Evolutionary conservation across 352 stramenopile species (phyloP).

Genomic region (Pythium scleroteichum): DNA sequence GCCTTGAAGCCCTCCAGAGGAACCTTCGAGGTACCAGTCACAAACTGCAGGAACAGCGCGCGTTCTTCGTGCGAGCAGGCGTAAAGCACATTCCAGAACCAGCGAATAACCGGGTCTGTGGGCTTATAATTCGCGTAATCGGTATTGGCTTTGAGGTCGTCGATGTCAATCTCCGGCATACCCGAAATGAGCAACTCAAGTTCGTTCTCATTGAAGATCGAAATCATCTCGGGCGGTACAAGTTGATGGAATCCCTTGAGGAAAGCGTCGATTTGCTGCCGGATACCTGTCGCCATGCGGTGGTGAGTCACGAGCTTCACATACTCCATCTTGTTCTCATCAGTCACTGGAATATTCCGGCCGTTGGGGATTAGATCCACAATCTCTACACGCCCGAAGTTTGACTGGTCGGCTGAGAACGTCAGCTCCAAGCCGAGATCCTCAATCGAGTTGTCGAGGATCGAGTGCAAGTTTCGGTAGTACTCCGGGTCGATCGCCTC

Average conservation of each 20-base stretch:
- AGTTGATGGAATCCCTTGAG: conserved; percentile 91
- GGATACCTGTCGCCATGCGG: conserved; percentile 99
- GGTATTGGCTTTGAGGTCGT: conserved; percentile 92
- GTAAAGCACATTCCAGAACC: conserved; percentile 95
- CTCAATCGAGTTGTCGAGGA: conserved; percentile 86
- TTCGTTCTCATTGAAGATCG: conserved; percentile 94
- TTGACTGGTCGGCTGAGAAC: conserved; percentile 90
- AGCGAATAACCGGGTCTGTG: conserved; percentile 89
- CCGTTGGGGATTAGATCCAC: conserved; percentile 91
- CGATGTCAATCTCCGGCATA: conserved; percentile 94
- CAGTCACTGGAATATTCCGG: conserved; percentile 82
- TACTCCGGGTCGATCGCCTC: conserved; percentile 98
- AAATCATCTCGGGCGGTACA: conserved; percentile 88
- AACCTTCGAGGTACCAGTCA: conserved; percentile 92
- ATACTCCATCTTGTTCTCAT: conserved; percentile 95
- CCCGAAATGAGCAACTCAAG: conserved; percentile 92
- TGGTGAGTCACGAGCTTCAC: conserved; percentile 96
- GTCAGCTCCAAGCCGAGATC: conserved; percentile 90
- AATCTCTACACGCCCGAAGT: conserved; percentile 88
- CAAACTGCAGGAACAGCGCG: conserved; percentile 93
- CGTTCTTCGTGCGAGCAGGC: conserved; percentile 91
- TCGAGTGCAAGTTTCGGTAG: conserved; percentile 92
- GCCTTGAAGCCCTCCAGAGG: conserved; percentile 98
- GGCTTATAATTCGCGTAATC: conserved; percentile 93
- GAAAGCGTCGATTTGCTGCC: conserved; percentile 92